Conservation (phyloP, 345 rosid genomes). For the Leavenworthia alabamica region DNA sequence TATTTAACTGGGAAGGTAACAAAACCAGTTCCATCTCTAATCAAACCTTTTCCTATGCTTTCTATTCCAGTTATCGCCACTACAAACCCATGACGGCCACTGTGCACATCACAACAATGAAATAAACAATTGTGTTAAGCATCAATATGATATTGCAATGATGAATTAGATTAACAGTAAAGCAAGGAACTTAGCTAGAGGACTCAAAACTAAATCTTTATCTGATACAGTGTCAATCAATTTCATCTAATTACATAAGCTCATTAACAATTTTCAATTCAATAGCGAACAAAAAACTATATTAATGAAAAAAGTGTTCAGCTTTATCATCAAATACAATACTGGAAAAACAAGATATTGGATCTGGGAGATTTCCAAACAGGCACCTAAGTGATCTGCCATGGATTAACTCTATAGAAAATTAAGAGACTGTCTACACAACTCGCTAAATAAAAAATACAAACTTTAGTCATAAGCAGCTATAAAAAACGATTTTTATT, state of each 20-base stretch:
- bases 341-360: background rate
- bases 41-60: conserved; percentile 78
- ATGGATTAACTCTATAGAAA: background rate
- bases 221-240: background rate
- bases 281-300: background rate
- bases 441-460: background rate
- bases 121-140: background rate
- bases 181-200: conserved; percentile 5
- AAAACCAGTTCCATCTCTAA: conserved; percentile 82
- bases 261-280: background rate
- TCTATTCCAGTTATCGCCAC: conserved; percentile 84
- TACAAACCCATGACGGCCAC: conserved; percentile 90
- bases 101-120: conserved; percentile 19
- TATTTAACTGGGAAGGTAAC: conserved; percentile 83
- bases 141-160: conserved; percentile 1
- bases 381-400: background rate
- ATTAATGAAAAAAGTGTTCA: background rate
- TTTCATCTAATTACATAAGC: background rate
- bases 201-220: background rate
- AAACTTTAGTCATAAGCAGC: background rate
- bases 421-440: background rate
- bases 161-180: background rate
- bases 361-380: background rate
- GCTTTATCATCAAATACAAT: background rate
- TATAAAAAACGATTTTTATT: background rate